Base-by-base conservation (phyloP, 2,329 filamentous ascomycete genomes). In the Teratosphaeria epicoccoides region DNA sequence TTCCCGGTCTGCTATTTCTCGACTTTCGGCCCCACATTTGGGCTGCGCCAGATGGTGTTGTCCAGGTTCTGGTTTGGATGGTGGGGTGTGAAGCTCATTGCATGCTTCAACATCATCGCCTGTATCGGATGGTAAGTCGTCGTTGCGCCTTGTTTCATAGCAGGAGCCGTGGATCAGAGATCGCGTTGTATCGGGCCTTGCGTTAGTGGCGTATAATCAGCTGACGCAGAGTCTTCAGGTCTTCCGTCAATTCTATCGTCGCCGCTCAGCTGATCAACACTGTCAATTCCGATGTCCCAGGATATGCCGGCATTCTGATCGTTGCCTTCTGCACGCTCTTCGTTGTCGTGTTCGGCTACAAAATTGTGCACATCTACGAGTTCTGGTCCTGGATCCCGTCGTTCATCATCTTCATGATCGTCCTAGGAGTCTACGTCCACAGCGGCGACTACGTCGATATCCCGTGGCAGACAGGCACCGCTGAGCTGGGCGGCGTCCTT, bases 11-110 rank as follows among this genome's bases (percentile, higher is more conserved):
- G 80, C 63, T 88, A 84, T 69, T 89, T 89, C 73, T 85, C 83
- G 1, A 86, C 81, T 17, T 88, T 89, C 63, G 86, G 87, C 2
- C 83, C 87, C 2, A 71, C 72, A 7, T 88, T 88, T 58, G 87
- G 86, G 3, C 73, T 89, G 57, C 80, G 87, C 50, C 87, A 89
- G 64, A 88, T 90, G 82, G 84, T 89, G 1, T 74, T 90, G n/a
- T 82, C 83, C 10, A 76, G 86, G 29, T 89, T 84, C 70, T 89
- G 77, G 70, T 89, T 88, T 65, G 86, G 86, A 14, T 66, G 63
- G 63, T 65, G 63, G 59, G 65, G 64, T 29, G 64, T 66, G 43
- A 66, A 65, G 52, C 52, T 66, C 44, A 64, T 81, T 83, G 70
- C 52, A 67, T 76, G 71, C 40, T 56, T 59, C 50, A 58, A 59